A percentile compares a stretch with the other conserved stretches of the same genome.
Evolutionary conservation across 192 early-diverging fungal genomes (phyloP).

Genomic region (Coemansia sp.): DNA sequence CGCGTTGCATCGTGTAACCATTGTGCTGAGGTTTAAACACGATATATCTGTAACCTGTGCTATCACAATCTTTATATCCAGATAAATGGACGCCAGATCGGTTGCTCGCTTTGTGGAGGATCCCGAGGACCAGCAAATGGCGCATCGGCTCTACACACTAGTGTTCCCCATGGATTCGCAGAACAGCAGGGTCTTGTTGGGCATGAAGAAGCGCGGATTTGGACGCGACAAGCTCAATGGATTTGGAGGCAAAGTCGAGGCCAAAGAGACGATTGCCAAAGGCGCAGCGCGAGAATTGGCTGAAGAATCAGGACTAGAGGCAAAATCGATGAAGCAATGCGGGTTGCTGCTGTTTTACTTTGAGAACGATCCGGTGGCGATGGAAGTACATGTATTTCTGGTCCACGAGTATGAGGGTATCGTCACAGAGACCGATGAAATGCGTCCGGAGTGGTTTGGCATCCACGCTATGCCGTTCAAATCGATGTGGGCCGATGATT

Average conservation of each 20-base stretch:
- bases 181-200: slow-evolving; percentile 60
- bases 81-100: slow-evolving; percentile 26
- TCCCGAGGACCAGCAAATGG: slow-evolving; percentile 15
- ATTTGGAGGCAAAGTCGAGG: slow-evolving; percentile 82
- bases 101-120: slow-evolving; percentile 40
- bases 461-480: slow-evolving; percentile 62
- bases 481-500: slow-evolving; percentile 77
- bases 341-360: slow-evolving; percentile 70
- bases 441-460: slow-evolving; percentile 74
- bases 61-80: neutral
- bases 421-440: slow-evolving; percentile 72
- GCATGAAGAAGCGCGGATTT: slow-evolving; percentile 84
- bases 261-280: slow-evolving; percentile 62
- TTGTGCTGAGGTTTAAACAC: too few species aligned
- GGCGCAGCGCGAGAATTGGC: slow-evolving; percentile 68
- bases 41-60: too few species aligned
- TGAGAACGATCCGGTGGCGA: slow-evolving; percentile 60
- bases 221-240: slow-evolving; percentile 71
- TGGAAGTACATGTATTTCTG: slow-evolving; percentile 71
- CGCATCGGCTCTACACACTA: slow-evolving; percentile 48
- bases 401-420: slow-evolving; percentile 51
- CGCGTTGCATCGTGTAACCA: neutral
- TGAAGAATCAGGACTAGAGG: slow-evolving; percentile 61
- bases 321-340: slow-evolving; percentile 45
- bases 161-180: slow-evolving; percentile 36